phyloP scores from a whole-genome alignment of 2,329 filamentous ascomycete species.

The Pyrenochaeta sp. region DNA sequence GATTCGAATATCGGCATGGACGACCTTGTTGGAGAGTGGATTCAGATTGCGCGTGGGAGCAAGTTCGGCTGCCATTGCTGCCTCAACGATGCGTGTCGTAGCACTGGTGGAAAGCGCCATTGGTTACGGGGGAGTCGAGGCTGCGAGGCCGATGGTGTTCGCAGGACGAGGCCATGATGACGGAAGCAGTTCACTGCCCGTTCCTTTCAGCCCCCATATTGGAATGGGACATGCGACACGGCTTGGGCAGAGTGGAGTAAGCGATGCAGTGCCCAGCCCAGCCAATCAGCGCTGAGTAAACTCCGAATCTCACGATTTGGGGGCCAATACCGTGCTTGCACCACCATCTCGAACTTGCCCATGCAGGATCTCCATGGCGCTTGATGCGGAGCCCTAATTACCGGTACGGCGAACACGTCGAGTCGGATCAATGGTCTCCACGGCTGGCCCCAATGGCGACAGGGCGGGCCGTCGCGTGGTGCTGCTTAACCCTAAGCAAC shows the following conservation, averaged over 20 bases:
- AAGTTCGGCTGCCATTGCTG: constrained; percentile 21
- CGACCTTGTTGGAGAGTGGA: constrained; percentile 26
- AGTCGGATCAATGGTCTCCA: neutral
- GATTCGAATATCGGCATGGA: constrained; percentile 38
- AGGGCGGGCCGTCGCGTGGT: neutral
- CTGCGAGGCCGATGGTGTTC: constrained; percentile 25
- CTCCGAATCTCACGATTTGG: constrained; percentile 12
- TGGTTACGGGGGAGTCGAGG: constrained; percentile 7
- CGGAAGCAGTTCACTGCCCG: constrained; percentile 11
- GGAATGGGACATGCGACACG: constrained; percentile 19
- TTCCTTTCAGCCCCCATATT: constrained; percentile 39
- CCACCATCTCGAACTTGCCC: neutral
- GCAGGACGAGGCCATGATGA: constrained; percentile 22
- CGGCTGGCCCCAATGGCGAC: neutral
- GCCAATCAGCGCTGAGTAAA: neutral
- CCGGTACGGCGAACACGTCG: neutral
- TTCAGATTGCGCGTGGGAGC: constrained; percentile 20
- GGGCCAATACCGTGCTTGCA: constrained; percentile 25
- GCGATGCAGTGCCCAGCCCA: neutral
- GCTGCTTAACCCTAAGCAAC: neutral
- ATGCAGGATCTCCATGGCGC: constrained; percentile 1
- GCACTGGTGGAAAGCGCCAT: constrained; percentile 21
- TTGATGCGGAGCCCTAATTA: constrained; percentile 1
- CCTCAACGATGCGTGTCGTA: constrained; percentile 13
- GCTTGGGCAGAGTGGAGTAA: constrained; percentile 4